These are phyloP conservation scores for Phyllosticta citrichinensis DNA, from an alignment of 2,329 filamentous ascomycete genomes.

Conservation along the genomic window DNA sequence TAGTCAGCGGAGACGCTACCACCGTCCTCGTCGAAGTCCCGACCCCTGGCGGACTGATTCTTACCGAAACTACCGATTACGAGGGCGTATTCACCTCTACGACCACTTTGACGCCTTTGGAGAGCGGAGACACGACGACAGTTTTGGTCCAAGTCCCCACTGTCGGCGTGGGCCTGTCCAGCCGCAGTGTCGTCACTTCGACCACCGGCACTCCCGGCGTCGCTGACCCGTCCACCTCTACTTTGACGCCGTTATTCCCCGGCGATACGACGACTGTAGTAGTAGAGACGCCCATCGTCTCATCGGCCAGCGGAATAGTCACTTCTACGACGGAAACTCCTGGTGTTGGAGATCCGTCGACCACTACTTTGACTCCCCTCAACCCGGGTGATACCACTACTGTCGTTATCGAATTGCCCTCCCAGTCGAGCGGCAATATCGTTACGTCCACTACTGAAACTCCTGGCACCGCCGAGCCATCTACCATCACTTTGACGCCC, in stretches of 20 bases:
- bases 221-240: neutral
- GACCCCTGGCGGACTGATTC: neutral
- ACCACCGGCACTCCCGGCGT: neutral
- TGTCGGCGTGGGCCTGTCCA: neutral
- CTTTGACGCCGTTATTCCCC: neutral
- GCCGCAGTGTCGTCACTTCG: neutral
- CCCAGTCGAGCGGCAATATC: neutral
- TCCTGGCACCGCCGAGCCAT: neutral
- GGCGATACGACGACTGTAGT: neutral
- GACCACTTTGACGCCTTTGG: neutral
- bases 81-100: neutral
- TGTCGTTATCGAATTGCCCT: neutral
- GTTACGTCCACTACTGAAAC: neutral
- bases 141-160: neutral
- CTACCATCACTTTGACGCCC: neutral
- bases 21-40: neutral
- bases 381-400: neutral
- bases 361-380: neutral
- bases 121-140: neutral
- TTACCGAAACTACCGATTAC: neutral
- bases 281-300: neutral
- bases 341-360: no score
- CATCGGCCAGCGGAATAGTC: neutral
- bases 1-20: neutral
- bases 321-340: neutral